Percentiles rank a stretch among this genome's conserved stretches.
Conservation (phyloP, 2,329 filamentous ascomycete genomes). For the Penicillium sp. region DNA sequence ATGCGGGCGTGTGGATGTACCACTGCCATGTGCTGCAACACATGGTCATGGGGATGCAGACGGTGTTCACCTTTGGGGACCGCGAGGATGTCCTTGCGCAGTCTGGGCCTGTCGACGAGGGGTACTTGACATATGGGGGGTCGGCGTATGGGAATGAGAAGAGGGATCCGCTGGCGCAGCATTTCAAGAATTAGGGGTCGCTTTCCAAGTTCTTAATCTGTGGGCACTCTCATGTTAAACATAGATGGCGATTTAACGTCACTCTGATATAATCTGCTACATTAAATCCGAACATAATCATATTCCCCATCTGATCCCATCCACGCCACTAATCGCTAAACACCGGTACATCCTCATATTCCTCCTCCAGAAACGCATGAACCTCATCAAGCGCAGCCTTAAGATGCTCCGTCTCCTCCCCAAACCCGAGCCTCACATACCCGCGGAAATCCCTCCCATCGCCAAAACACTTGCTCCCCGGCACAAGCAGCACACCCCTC, state of each 20-base stretch:
- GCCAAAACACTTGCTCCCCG: conserved; percentile 75
- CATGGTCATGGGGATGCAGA: conserved; percentile 56
- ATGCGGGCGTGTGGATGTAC: conserved; percentile 58
- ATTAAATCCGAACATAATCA: background rate
- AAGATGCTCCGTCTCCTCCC: conserved; percentile 69
- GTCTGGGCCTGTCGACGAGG: conserved; percentile 41
- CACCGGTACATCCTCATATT: conserved; percentile 53
- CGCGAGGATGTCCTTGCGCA: conserved; percentile 42
- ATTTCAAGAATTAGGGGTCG: conserved; percentile 7
- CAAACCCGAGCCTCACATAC: conserved; percentile 76
- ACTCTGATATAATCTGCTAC: background rate
- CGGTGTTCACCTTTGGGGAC: conserved; percentile 54
- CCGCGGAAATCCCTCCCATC: conserved; percentile 67
- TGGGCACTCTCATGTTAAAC: fast-evolving
- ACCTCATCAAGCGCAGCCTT: conserved; percentile 64
- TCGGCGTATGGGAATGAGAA: conserved; percentile 46
- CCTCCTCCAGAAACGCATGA: conserved; percentile 58
- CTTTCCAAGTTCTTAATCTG: too few species aligned
- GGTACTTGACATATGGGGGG: conserved; percentile 52
- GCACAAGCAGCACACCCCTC: conserved; percentile 73
- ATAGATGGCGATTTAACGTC: background rate
- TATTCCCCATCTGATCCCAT: background rate
- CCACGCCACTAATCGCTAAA: conserved; percentile 52
- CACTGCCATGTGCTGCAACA: conserved; percentile 57
- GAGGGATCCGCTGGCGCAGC: conserved; percentile 5